phyloP scores from a whole-genome alignment of 2,329 filamentous ascomycete species.

The Cordyceps javanica region DNA sequence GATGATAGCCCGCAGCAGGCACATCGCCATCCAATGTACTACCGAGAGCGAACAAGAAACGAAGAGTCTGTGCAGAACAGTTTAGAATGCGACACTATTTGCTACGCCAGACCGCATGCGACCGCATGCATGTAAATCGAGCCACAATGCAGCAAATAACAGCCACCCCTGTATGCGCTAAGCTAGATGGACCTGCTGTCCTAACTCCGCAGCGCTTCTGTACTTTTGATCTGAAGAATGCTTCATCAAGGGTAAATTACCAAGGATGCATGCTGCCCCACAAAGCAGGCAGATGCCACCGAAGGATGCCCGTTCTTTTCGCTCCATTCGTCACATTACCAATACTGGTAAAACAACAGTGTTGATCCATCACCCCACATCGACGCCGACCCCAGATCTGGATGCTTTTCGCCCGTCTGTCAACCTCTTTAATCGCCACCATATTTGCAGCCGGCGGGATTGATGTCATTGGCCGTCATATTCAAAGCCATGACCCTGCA shows the following conservation, averaged over 20 bases:
- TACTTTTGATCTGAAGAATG: neutral
- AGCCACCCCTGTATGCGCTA: neutral
- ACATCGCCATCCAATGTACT: too few species aligned
- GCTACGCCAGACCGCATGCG: too few species aligned
- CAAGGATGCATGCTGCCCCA: neutral
- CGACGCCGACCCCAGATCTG: neutral
- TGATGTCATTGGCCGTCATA: neutral
- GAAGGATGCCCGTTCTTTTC: slow-evolving; percentile 1
- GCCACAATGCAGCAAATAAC: too few species aligned
- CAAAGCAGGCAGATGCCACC: slow-evolving; percentile 1
- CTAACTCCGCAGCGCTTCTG: too few species aligned
- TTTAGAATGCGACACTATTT: too few species aligned
- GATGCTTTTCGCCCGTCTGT: neutral
- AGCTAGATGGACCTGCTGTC: neutral
- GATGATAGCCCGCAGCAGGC: too few species aligned
- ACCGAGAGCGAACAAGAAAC: too few species aligned
- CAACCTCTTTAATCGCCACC: slow-evolving; percentile 1
- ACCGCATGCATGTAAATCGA: too few species aligned
- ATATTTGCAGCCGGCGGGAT: neutral
- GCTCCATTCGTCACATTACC: neutral
- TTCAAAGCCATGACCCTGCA: too few species aligned
- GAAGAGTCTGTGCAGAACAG: too few species aligned
- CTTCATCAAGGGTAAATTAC: neutral
- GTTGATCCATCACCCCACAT: slow-evolving; percentile 1
- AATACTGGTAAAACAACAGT: neutral